Conservation (phyloP, 2,329 filamentous ascomycete species). For the Ilyonectria sp. region DNA sequence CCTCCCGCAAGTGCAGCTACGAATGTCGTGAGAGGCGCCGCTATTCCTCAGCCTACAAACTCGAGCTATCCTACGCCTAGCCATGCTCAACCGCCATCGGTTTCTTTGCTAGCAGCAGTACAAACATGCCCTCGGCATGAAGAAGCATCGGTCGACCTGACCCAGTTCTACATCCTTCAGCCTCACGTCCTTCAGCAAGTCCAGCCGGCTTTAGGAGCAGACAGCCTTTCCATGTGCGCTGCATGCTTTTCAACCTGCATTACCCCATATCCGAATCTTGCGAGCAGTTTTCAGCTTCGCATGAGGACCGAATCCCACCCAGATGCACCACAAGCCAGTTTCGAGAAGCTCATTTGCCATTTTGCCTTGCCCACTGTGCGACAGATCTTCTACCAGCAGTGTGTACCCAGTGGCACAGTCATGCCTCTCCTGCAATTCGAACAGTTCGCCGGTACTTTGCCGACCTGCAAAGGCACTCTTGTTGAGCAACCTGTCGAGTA, state of each 20-base stretch:
- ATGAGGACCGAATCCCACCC: background rate
- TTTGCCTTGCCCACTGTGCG: constrained; percentile 3
- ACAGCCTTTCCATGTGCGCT: constrained; percentile 3
- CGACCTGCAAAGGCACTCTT: background rate
- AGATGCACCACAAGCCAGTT: constrained; percentile 4
- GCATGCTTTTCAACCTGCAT: constrained; percentile 6
- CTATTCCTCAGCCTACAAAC: too few species aligned
- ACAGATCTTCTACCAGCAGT: constrained; percentile 12
- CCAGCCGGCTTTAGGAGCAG: background rate
- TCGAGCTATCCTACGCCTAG: background rate
- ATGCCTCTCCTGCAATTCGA: constrained; percentile 11
- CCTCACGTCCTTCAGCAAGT: constrained; percentile 10
- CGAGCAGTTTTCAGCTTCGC: constrained; percentile 8
- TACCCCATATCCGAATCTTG: constrained; percentile 2
- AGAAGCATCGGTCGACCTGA: background rate
- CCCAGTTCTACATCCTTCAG: constrained; percentile 18
- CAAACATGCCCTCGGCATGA: constrained; percentile 14
- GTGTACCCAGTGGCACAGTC: background rate
- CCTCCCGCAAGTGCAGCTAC: background rate
- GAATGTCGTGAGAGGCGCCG: background rate
- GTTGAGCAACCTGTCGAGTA: background rate
- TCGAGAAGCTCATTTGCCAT: constrained; percentile 13
- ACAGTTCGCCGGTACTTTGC: background rate
- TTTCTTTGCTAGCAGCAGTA: too few species aligned
- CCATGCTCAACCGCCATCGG: background rate